A percentile compares a stretch with the other conserved stretches of the same genome.
Evolutionary conservation across 1,284 basidiomycete species (phyloP).

Genomic region (Puccinia novopanici): DNA sequence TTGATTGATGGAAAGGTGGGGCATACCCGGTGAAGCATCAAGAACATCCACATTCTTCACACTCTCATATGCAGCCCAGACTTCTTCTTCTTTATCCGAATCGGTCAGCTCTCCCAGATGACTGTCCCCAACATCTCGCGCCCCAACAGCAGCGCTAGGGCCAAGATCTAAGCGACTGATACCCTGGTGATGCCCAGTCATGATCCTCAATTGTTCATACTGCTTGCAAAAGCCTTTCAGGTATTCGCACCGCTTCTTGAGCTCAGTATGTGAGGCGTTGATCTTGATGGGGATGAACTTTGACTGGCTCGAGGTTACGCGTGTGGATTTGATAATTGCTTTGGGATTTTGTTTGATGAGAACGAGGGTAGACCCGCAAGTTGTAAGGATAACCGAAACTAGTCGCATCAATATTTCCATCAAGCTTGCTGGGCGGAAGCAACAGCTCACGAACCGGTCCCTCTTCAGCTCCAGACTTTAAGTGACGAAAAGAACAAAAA

Average conservation of each 20-base stretch:
- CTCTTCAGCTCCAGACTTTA: too few relatives aligned
- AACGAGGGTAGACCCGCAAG: too few relatives aligned
- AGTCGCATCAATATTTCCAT: too few relatives aligned
- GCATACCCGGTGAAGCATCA: slow-evolving; percentile 80
- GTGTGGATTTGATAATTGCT: slow-evolving; percentile 54
- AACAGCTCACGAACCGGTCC: too few relatives aligned
- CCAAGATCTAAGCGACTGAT: slow-evolving; percentile 71
- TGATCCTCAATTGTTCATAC: slow-evolving; percentile 93
- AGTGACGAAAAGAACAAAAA: too few relatives aligned
- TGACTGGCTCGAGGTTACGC: slow-evolving; percentile 58
- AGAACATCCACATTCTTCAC: slow-evolving; percentile 94
- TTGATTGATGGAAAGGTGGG: background rate
- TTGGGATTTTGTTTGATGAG: slow-evolving; percentile 52
- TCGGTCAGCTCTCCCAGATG: slow-evolving; percentile 66
- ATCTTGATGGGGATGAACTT: slow-evolving; percentile 98
- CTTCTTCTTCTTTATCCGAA: slow-evolving; percentile 88
- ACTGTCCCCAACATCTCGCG: slow-evolving; percentile 52
- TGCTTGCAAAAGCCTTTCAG: slow-evolving; percentile 91
- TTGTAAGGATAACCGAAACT: too few relatives aligned
- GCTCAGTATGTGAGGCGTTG: slow-evolving; percentile 80
- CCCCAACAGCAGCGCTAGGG: slow-evolving; percentile 62
- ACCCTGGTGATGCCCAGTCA: slow-evolving; percentile 92
- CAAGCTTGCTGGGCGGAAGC: too few relatives aligned
- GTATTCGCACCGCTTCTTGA: slow-evolving; percentile 86
- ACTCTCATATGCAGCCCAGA: slow-evolving; percentile 88